Evolutionary conservation across 2,329 filamentous ascomycete genomes (phyloP).

Genomic region (Aspergillus sp.): DNA sequence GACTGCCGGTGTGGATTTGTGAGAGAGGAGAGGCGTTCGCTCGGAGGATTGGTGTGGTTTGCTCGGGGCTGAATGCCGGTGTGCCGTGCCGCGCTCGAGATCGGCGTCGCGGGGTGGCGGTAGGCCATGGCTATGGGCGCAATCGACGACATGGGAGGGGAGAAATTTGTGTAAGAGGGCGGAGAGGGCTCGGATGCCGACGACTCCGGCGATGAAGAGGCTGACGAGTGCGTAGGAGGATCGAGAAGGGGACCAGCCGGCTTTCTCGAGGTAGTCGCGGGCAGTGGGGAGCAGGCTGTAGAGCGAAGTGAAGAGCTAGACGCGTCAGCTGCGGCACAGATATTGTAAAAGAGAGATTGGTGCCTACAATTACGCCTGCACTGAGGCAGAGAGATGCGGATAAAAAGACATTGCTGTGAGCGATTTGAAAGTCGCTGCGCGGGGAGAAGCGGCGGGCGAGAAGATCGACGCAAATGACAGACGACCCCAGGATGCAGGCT

Average conservation of each 20-base stretch:
- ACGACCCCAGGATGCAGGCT: conserved; percentile 71
- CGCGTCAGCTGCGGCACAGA: not conserved
- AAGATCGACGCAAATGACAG: conserved; percentile 85
- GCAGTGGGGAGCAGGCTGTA: conserved; percentile 93
- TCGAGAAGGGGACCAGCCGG: conserved; percentile 66
- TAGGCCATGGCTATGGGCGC: conserved; percentile 50
- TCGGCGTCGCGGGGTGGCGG: conserved; percentile 38
- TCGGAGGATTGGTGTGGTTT: conserved; percentile 27
- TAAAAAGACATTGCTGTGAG: conserved; percentile 86
- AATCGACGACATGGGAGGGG: conserved; percentile 56
- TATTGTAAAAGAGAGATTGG: not conserved
- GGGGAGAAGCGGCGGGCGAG: conserved; percentile 74
- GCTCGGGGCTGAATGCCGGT: conserved; percentile 25
- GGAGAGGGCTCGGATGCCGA: conserved; percentile 52
- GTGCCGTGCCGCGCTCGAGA: conserved; percentile 35
- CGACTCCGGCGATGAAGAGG: conserved; percentile 53
- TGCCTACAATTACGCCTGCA: conserved; percentile 89
- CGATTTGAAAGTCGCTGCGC: conserved; percentile 78
- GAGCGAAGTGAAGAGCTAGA: conserved; percentile 83
- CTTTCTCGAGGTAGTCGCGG: conserved; percentile 73
- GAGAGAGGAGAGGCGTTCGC: conserved; percentile 36
- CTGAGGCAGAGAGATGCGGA: conserved; percentile 88
- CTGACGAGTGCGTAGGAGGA: conserved; percentile 60
- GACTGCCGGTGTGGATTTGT: conserved; percentile 30
- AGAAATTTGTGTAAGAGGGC: conserved; percentile 52